These are phyloP conservation scores for Zygoascus meyerae DNA, from an alignment of 1,139 yeast genomes.

Conservation along the genomic window DNA sequence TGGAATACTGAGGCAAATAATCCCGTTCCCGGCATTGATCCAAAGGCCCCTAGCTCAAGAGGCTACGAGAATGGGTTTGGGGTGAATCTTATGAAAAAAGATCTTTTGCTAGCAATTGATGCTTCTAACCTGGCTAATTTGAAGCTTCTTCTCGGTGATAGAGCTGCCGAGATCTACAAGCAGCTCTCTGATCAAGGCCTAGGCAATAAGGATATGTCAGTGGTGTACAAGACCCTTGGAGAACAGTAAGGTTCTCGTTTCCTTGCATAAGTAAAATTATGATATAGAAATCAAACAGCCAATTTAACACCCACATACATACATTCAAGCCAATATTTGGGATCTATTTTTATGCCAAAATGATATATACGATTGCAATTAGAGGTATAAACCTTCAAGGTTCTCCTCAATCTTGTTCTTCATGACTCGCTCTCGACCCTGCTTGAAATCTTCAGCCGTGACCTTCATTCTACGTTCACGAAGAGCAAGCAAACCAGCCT, in stretches of 20 bases:
- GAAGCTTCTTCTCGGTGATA: conserved; percentile 26
- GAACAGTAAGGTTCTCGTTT: no score
- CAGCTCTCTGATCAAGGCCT: conserved; percentile 23
- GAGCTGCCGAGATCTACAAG: conserved; percentile 29
- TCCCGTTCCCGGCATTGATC: conserved; percentile 51
- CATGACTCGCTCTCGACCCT: conserved; percentile 94
- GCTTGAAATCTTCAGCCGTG: conserved; percentile 87
- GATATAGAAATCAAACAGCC: no score
- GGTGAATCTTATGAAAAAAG: conserved; percentile 51
- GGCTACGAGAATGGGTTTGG: conserved; percentile 52
- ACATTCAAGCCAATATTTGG: no score
- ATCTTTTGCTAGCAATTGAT: conserved; percentile 49
- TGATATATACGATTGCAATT: conserved; percentile 16
- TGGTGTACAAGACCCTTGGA: conserved; percentile 22
- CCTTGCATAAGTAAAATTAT: no score
- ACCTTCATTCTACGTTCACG: conserved; percentile 99
- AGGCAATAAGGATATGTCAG: conserved; percentile 31
- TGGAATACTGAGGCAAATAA: conserved; percentile 60
- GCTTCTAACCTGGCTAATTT: conserved; percentile 37
- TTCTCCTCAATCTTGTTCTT: conserved; percentile 97
- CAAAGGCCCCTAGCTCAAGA: conserved; percentile 44
- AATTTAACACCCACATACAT: no score
- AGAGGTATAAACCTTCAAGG: conserved; percentile 89
- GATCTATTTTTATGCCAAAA: no score
- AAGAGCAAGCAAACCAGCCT: conserved; percentile 92